Percentiles rank a stretch among this genome's conserved stretches.
Conservation (phyloP, 768 basidiomycete genomes). For the Russula vinacea region DNA sequence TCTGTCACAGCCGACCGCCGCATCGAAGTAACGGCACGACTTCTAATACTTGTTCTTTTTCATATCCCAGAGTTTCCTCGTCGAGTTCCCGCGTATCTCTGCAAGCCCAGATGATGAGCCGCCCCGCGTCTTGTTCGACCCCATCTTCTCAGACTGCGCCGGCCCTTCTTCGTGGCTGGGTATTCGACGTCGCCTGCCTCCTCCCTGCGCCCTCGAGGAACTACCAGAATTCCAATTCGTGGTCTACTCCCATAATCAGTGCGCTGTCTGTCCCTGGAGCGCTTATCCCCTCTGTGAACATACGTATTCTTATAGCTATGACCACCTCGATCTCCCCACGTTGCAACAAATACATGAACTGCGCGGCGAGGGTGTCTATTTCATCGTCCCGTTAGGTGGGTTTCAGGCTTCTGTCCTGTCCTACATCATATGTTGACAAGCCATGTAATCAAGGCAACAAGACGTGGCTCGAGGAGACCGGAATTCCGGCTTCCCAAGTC, state of each 20-base stretch:
- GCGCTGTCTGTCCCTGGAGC: constrained; percentile 15
- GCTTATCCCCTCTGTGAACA: not conserved
- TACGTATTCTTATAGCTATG: constrained; percentile 36
- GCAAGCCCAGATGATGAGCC: too few species aligned
- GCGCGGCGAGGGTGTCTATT: constrained; percentile 30
- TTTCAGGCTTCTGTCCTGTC: not conserved
- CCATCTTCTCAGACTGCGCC: too few species aligned
- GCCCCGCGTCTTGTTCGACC: too few species aligned
- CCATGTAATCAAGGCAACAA: constrained; percentile 32
- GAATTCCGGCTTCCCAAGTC: constrained; percentile 37
- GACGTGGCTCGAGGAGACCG: constrained; percentile 33
- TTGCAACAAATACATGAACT: constrained; percentile 33
- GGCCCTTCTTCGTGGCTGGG: too few species aligned
- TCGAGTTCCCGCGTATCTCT: too few species aligned
- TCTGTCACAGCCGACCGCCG: too few species aligned
- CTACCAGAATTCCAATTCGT: too few species aligned
- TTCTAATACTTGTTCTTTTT: too few species aligned
- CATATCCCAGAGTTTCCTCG: too few species aligned
- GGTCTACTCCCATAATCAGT: constrained; percentile 45
- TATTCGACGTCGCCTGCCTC: too few species aligned
- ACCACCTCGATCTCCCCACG: constrained; percentile 42
- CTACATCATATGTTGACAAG: not conserved
- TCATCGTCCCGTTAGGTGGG: constrained; percentile 31
- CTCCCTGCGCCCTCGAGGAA: too few species aligned
- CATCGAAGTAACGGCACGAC: too few species aligned